Base-by-base conservation (phyloP, 768 basidiomycete species). In the Psilocybe subaeruginosa region DNA sequence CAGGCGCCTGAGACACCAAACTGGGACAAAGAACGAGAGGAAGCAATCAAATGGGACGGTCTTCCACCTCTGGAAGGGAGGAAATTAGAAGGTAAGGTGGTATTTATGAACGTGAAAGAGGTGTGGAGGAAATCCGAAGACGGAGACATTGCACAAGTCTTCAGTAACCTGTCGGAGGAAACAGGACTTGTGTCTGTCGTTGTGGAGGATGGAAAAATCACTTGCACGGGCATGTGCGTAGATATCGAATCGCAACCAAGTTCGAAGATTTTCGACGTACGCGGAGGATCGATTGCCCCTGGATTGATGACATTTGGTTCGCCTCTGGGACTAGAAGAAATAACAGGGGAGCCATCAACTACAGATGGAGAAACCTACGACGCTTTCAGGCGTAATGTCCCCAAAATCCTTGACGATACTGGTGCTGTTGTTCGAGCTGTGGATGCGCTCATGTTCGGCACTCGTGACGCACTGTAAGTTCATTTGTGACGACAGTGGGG, bases 271-370 rank as follows among this genome's bases (percentile, higher is more conserved):
- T 72, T 94, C 16, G 85, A 95, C 69, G 80, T 95, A 11, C 76
- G 82, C 43, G 89, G 91, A 0, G 94, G 94, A 5, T 75, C 80
- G 1, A 81, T 90, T 52, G 75, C 78, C 9, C 90, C 93, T 14
- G 91, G 90, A 4, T 69, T 94, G 60, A 80, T 84, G 80, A 73
- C 83, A 0, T 81, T 82, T 65, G 94, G 94, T 2, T 85, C 91
- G 16, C 75, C 83, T 19, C 70, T 97, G 23, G 94, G 93, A 4
- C 68, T 93, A 37, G 85, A 85, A 70, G 93, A 94, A 70, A 95
- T 95, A 35, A 73, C 76, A 16, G 76, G 78, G 27, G 94, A 95
- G 70, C 76, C 83, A 23, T 86, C 87, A 11, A 95, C 89, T 5
- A 79, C 80, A 14, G 88, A 89, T 57, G 88, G 88, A 1, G 74